These are phyloP conservation scores for Pharnaceum exiguum DNA, from an alignment of 148 eudicot species.

Conservation along the genomic window DNA sequence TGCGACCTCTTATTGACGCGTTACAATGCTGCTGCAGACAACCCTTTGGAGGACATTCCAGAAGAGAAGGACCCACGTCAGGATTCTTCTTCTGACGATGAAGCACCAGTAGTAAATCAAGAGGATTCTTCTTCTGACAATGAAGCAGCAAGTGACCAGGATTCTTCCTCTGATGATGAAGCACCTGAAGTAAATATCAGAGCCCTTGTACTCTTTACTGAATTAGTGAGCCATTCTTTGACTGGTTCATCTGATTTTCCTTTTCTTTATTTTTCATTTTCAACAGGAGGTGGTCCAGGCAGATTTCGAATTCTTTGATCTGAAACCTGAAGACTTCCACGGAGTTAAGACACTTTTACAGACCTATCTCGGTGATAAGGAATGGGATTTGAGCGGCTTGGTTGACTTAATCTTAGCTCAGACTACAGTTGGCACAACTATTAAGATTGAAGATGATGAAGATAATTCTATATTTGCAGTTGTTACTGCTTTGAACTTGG, in stretches of 20 bases:
- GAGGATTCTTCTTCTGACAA: constrained; percentile 22
- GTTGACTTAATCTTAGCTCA: constrained; percentile 79
- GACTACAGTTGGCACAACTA: constrained; percentile 83
- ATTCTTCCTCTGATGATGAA: constrained; percentile 56
- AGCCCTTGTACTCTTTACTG: background rate
- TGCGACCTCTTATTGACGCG: background rate
- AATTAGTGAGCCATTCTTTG: background rate
- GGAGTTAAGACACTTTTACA: constrained; percentile 77
- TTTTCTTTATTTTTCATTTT: constrained; percentile 1
- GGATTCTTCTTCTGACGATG: background rate
- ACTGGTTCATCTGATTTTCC: background rate
- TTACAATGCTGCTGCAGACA: background rate
- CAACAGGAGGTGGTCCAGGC: constrained; percentile 77
- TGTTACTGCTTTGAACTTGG: constrained; percentile 71
- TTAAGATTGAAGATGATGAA: constrained; percentile 85
- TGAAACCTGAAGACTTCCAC: constrained; percentile 84
- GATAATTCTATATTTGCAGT: constrained; percentile 71
- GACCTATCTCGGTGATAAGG: constrained; percentile 57
- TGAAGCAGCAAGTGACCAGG: constrained; percentile 19
- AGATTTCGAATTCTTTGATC: constrained; percentile 97
- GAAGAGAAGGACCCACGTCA: background rate
- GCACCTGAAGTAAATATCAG: constrained; percentile 47
- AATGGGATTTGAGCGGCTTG: constrained; percentile 89
- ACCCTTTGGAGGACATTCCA: background rate
- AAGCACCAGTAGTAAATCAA: too few species aligned